These are phyloP conservation scores for Quillaja saponaria DNA, from an alignment of 306 rosid species.

Conservation along the genomic window DNA sequence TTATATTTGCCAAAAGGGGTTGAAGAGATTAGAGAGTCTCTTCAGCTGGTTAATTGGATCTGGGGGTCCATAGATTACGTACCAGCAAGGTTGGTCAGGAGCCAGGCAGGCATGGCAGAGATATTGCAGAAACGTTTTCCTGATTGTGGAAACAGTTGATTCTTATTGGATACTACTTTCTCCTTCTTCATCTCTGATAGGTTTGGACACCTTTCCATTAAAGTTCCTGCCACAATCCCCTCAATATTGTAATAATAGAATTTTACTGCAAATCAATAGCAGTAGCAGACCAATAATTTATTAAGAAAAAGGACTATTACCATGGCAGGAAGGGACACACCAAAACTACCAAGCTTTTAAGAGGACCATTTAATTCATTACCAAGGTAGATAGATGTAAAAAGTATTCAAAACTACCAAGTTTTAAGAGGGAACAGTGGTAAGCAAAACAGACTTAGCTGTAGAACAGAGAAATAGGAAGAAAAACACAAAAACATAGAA, in stretches of 20 bases:
- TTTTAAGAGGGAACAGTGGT: too few relatives aligned
- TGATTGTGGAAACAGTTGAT: constrained; percentile 21
- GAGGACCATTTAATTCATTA: neutral
- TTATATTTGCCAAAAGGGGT: neutral
- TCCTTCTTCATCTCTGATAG: constrained; percentile 28
- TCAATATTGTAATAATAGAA: constrained; percentile 17
- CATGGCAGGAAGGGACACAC: neutral
- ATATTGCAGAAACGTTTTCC: constrained; percentile 33
- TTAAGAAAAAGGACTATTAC: constrained; percentile 23
- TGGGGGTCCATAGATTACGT: constrained; percentile 18
- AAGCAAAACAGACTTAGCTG: neutral
- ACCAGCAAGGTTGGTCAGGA: constrained; percentile 57
- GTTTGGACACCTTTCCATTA: constrained; percentile 38
- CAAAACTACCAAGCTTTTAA: constrained; percentile 9
- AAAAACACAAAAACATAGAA: constrained; percentile 14
- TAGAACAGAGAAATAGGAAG: neutral
- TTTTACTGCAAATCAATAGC: neutral
- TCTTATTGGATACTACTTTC: constrained; percentile 32
- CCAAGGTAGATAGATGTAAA: too few relatives aligned
- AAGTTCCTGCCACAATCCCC: constrained; percentile 17
- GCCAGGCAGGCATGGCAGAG: constrained; percentile 48
- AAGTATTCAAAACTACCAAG: too few relatives aligned
- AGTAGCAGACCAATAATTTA: neutral
- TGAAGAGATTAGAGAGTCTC: neutral
- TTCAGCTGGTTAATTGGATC: neutral